Conservation (phyloP, 2,329 filamentous ascomycete species). For the Xylariomycetidae sp. region DNA sequence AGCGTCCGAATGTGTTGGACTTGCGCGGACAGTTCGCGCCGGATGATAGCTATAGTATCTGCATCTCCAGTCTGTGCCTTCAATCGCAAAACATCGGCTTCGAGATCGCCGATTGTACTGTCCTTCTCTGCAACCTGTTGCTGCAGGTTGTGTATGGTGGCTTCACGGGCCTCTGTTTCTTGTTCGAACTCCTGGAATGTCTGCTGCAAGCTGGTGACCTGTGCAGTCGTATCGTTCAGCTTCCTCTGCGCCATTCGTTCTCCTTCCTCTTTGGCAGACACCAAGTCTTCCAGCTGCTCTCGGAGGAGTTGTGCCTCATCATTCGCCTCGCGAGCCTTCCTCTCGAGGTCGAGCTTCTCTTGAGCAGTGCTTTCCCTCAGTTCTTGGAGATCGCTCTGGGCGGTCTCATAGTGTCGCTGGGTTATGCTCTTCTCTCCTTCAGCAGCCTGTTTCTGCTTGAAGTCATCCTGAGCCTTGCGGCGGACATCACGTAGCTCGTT, state of each 20-base stretch:
- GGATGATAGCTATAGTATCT: slow-evolving; percentile 79
- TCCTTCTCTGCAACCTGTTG: slow-evolving; percentile 64
- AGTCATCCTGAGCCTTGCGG: slow-evolving; percentile 78
- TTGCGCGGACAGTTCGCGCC: slow-evolving; percentile 83
- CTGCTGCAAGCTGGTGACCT: slow-evolving; percentile 39
- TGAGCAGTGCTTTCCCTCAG: slow-evolving; percentile 42
- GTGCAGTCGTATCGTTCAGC: slow-evolving; percentile 47
- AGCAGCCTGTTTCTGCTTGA: slow-evolving; percentile 57
- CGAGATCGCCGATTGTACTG: slow-evolving; percentile 63
- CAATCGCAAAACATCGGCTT: slow-evolving; percentile 75
- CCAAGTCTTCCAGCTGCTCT: slow-evolving; percentile 75
- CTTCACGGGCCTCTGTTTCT: slow-evolving; percentile 50
- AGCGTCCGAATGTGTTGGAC: slow-evolving; percentile 84
- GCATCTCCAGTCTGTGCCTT: slow-evolving; percentile 84
- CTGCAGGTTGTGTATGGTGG: slow-evolving; percentile 55
- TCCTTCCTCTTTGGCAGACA: slow-evolving; percentile 59
- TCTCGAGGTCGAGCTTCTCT: slow-evolving; percentile 61
- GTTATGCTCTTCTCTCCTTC: slow-evolving; percentile 49
- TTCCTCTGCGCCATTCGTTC: slow-evolving; percentile 55
- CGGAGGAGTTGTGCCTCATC: slow-evolving; percentile 68
- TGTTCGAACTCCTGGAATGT: slow-evolving; percentile 52
- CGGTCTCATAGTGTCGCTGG: slow-evolving; percentile 40
- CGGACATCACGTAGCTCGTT: slow-evolving; percentile 78
- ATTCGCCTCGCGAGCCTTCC: slow-evolving; percentile 61
- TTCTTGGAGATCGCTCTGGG: slow-evolving; percentile 46